Percentiles rank a stretch among this genome's conserved stretches.
Evolutionary conservation across 257 asterid genomes (phyloP).

Genomic region (Salvia splendens): DNA sequence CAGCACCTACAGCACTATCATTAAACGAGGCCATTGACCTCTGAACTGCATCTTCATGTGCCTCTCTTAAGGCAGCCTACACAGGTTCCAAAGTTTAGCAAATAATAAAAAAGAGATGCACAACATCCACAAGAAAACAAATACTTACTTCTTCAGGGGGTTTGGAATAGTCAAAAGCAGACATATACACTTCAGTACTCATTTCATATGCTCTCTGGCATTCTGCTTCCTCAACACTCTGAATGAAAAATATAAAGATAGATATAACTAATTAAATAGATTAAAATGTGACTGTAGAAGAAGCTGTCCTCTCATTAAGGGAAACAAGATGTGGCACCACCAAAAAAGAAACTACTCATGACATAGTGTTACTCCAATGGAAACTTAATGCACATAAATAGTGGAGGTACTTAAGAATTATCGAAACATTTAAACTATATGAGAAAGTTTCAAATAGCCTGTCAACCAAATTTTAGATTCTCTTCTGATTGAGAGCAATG

Average conservation of each 20-base stretch:
- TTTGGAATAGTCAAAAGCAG: slow-evolving; percentile 75
- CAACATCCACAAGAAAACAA: slow-evolving; percentile 17
- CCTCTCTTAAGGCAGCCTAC: slow-evolving; percentile 87
- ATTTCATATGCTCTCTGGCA: slow-evolving; percentile 90
- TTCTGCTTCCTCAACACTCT: slow-evolving; percentile 99
- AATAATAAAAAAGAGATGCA: slow-evolving; percentile 15
- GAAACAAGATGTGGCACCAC: slow-evolving; percentile 12
- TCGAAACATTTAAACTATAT: neutral
- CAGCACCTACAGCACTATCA: slow-evolving; percentile 87
- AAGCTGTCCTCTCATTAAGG: slow-evolving; percentile 11
- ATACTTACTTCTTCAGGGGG: slow-evolving; percentile 93
- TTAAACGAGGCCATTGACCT: slow-evolving; percentile 75
- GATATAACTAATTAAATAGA: neutral
- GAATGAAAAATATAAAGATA: neutral
- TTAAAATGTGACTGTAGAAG: neutral
- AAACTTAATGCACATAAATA: slow-evolving; percentile 14
- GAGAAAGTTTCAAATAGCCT: neutral
- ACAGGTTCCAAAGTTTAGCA: slow-evolving; percentile 37
- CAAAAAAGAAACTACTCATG: neutral
- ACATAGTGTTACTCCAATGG: slow-evolving; percentile 20
- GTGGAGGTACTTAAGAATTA: neutral
- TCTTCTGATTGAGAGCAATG: neutral
- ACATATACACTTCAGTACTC: slow-evolving; percentile 75
- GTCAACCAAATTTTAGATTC: neutral
- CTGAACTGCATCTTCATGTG: slow-evolving; percentile 89